Conservation (phyloP, 2,329 filamentous ascomycete species). For the Epichloe festucae region DNA sequence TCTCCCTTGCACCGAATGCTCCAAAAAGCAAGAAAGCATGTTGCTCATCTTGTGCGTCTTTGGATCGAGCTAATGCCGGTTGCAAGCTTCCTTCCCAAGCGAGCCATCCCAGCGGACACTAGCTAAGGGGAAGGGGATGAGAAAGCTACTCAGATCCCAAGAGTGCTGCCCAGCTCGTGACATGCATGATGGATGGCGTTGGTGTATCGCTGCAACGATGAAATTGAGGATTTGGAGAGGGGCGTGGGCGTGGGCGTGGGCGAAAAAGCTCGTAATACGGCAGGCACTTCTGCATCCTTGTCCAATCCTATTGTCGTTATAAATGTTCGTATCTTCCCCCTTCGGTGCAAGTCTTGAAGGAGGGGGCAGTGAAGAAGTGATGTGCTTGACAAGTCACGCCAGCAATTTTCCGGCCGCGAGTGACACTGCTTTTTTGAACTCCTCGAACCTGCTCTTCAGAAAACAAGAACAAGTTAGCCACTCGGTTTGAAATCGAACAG, state of each 20-base stretch:
- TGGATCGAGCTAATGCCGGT: background rate
- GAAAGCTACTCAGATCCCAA: background rate
- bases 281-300: background rate
- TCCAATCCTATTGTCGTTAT: background rate
- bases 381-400: background rate
- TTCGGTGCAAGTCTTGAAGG: background rate
- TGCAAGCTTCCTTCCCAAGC: background rate
- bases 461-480: background rate
- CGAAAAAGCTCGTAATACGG: background rate
- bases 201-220: background rate
- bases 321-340: background rate
- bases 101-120: background rate
- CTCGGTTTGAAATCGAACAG: background rate
- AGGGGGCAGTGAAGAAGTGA: background rate
- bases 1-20: background rate
- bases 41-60: background rate
- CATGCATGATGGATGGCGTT: too few species aligned
- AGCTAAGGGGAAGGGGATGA: background rate
- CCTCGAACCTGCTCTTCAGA: too few species aligned
- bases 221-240: background rate
- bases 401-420: background rate
- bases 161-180: background rate
- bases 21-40: background rate
- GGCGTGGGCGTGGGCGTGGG: background rate
- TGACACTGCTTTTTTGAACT: background rate